These are phyloP conservation scores for Penicillium paradoxum DNA, from an alignment of 495 filamentous ascomycete genomes.

Conservation along the genomic window DNA sequence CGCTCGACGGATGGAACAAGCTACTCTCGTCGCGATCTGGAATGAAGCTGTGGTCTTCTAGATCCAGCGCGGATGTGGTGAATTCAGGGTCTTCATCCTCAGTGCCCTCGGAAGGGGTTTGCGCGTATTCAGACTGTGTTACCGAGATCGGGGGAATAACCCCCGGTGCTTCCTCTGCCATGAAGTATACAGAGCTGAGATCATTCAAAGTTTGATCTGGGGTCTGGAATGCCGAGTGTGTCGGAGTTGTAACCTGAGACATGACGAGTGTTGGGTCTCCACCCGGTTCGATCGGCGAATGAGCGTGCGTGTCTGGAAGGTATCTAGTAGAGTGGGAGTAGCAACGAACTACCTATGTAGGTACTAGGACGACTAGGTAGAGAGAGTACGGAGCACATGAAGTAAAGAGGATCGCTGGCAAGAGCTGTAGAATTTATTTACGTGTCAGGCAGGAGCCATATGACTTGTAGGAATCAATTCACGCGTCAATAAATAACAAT, in stretches of 20 bases:
- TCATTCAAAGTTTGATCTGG: constrained; percentile 36
- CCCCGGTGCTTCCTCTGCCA: constrained; percentile 35
- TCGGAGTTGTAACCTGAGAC: constrained; percentile 32
- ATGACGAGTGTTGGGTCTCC: constrained; percentile 36
- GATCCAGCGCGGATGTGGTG: constrained; percentile 8
- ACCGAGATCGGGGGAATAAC: constrained; percentile 19
- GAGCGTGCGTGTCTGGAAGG: too few relatives aligned
- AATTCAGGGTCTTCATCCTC: constrained; percentile 20
- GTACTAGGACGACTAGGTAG: too few relatives aligned
- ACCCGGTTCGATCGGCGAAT: constrained; percentile 23
- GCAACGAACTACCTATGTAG: too few relatives aligned
- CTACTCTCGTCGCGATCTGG: constrained; percentile 40
- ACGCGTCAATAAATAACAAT: too few relatives aligned
- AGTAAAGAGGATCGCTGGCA: too few relatives aligned
- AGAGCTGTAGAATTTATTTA: too few relatives aligned
- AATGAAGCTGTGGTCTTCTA: constrained; percentile 23
- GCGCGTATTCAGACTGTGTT: constrained; percentile 15
- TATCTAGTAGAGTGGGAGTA: too few relatives aligned
- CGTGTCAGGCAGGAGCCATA: too few relatives aligned
- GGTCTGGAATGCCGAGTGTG: constrained; percentile 29
- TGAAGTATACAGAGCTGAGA: constrained; percentile 32
- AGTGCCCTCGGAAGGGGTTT: constrained; percentile 6
- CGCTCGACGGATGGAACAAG: constrained; percentile 31
- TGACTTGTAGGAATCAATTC: too few relatives aligned
- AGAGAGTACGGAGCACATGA: too few relatives aligned